Base-by-base conservation (phyloP, 441 rosid species). In the Theobroma grandiflorum region DNA sequence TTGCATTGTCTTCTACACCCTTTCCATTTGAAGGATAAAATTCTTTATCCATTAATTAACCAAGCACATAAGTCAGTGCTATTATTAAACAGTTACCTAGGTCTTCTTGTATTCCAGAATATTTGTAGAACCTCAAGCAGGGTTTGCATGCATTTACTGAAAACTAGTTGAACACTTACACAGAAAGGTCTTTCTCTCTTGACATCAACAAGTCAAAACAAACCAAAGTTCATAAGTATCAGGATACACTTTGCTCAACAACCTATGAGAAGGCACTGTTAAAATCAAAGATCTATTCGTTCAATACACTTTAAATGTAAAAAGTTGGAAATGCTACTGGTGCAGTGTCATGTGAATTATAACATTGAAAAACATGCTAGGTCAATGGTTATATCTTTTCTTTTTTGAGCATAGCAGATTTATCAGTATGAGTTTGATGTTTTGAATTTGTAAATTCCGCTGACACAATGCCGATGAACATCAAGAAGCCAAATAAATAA, bases 21-120 rank as follows among this genome's bases (percentile, higher is more conserved):
- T 73, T 73, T 40, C 37, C n/a, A 31, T 38, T 40, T 38, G 12
- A 73, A 55, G 50, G 64, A 20, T 57, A 53, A 37, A 37, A 20
- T 57, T 73, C 76, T 55, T n/a, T n/a, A 73, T 35, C 65, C 50
- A 38, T 72, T 53, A 63, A 72, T 73, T 73, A 55, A 16, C 37
- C 5, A n/a, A 73, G 76, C 64, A 73, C 35, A 73, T 55, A 49
- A 47, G 3, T 31, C 26, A 9, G 11, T 45, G 37, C 38, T 47
- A 69, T 69, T 42, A 45, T 69, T 45, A 69, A 47, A 68, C 26
- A 6, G 20, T 26, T 69, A 45, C 55, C 69, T 16, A 20, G 14
- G 53, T 43, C 18, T 59, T 18, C 35, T 50, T 37, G 20, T 72
- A 33, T 61, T 61, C 65, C 4, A 61, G 38, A 61, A 61, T 22